These are phyloP conservation scores for Teratosphaeria pseudoeucalypti DNA, from an alignment of 2,329 filamentous ascomycete species.

Conservation along the genomic window DNA sequence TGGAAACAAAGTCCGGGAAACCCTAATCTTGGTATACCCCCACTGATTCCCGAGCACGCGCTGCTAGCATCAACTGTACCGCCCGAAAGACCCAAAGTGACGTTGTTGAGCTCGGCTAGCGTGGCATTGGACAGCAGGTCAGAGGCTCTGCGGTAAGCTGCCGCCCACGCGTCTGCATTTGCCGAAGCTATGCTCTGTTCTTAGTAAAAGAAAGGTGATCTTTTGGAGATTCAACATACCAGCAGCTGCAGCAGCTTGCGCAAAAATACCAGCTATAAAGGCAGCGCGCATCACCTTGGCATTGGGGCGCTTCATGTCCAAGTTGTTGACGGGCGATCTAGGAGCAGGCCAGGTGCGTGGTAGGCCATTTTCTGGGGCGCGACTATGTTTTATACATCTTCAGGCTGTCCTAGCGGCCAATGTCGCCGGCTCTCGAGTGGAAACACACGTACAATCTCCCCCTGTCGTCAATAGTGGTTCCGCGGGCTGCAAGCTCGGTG, in stretches of 20 bases:
- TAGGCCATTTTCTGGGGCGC: not conserved
- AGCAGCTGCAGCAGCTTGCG: not conserved
- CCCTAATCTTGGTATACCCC: constrained; percentile 25
- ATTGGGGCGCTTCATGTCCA: not conserved
- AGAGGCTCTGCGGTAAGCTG: not conserved
- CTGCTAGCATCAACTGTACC: constrained; percentile 3
- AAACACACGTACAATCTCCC: not conserved
- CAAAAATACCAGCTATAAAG: not conserved
- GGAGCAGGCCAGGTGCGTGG: not conserved
- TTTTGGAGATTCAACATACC: not conserved
- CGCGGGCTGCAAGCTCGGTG: not conserved
- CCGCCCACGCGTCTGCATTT: not conserved
- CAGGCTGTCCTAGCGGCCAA: not conserved
- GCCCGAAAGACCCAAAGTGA: constrained; percentile 21
- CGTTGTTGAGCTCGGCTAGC: constrained; percentile 27
- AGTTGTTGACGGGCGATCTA: not conserved
- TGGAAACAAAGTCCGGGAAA: constrained; percentile 27
- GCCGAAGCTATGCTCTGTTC: not conserved
- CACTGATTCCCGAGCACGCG: constrained; percentile 28
- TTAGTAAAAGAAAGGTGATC: not conserved
- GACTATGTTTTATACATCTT: not conserved
- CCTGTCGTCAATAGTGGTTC: not conserved
- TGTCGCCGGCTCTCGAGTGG: not conserved
- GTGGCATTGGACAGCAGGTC: not conserved
- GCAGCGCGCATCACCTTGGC: not conserved